phyloP scores from a whole-genome alignment of 208 protist genomes.

The Wallacemonas sp. region DNA sequence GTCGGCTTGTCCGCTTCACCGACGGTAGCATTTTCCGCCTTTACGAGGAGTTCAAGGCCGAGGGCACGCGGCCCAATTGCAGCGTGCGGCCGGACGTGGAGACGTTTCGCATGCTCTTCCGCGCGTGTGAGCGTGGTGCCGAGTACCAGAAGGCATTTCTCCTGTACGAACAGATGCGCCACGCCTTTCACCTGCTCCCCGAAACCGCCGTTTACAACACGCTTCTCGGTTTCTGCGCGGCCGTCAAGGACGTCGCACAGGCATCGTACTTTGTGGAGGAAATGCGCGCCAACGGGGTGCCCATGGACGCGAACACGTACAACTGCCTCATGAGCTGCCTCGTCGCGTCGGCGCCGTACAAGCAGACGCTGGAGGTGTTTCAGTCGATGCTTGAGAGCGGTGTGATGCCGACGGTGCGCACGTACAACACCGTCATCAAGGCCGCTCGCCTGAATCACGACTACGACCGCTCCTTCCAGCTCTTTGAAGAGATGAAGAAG shows the following conservation, averaged over 20 bases:
- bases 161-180: slow-evolving; percentile 85
- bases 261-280: slow-evolving; percentile 89
- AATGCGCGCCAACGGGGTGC: slow-evolving; percentile 79
- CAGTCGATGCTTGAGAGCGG: slow-evolving; percentile 59
- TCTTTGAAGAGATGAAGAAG: slow-evolving; percentile 93
- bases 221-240: slow-evolving; percentile 88
- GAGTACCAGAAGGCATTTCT: slow-evolving; percentile 83
- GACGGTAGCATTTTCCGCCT: slow-evolving; percentile 81
- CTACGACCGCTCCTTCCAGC: slow-evolving; percentile 89
- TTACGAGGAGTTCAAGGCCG: slow-evolving; percentile 87
- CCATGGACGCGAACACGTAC: slow-evolving; percentile 87
- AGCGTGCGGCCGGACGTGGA: slow-evolving; percentile 75
- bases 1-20: slow-evolving; percentile 70
- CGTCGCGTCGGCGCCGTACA: slow-evolving; percentile 79
- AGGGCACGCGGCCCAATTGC: slow-evolving; percentile 57
- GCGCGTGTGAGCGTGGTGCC: slow-evolving; percentile 84
- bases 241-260: slow-evolving; percentile 83
- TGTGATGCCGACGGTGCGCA: slow-evolving; percentile 70
- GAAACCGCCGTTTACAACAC: slow-evolving; percentile 89
- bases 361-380: slow-evolving; percentile 79
- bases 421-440: slow-evolving; percentile 89
- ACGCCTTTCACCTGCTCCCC: slow-evolving; percentile 69
- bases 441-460: slow-evolving; percentile 72
- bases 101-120: slow-evolving; percentile 84
- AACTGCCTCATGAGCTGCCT: slow-evolving; percentile 93